phyloP scores from a whole-genome alignment of 2,329 filamentous ascomycete species.

The Hymenotorrendiella dingleyae region DNA sequence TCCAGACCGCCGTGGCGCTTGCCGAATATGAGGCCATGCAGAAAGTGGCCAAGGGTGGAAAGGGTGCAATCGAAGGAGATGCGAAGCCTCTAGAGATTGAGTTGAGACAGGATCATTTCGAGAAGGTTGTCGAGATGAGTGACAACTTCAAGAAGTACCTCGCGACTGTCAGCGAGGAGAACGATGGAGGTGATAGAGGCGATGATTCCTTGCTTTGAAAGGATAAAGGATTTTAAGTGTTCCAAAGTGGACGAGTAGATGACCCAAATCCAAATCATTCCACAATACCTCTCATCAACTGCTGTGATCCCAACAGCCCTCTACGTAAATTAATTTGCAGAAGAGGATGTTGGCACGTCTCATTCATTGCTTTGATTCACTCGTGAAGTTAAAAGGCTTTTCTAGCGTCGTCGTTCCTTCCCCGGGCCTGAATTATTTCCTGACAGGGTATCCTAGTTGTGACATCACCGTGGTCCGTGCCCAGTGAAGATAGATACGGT shows the following conservation, averaged over 20 bases:
- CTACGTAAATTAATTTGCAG: too few species aligned
- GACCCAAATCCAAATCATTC: too few species aligned
- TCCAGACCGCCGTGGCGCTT: constrained; percentile 23
- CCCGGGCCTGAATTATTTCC: too few species aligned
- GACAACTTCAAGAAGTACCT: constrained; percentile 20
- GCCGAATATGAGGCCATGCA: constrained; percentile 19
- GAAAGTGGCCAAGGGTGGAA: constrained; percentile 2
- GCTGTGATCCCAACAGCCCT: too few species aligned
- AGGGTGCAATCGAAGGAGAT: not conserved
- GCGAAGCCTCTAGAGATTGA: constrained; percentile 7
- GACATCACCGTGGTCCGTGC: too few species aligned
- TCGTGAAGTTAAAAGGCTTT: not conserved
- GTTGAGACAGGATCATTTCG: constrained; percentile 19
- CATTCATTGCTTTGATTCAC: too few species aligned
- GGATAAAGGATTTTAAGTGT: not conserved
- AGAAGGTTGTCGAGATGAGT: constrained; percentile 21
- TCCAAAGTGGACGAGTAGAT: too few species aligned
- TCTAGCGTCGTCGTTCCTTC: not conserved
- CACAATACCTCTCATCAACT: too few species aligned
- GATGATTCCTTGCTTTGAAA: constrained; percentile 16
- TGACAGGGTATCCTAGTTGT: too few species aligned
- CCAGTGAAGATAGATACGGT: too few species aligned
- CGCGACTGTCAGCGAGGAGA: constrained; percentile 11
- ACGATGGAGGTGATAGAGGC: constrained; percentile 15
- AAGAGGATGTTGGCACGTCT: too few species aligned